Evolutionary conservation across 163 green algal genomes (phyloP).

Genomic region (Scenedesmus sp.): DNA sequence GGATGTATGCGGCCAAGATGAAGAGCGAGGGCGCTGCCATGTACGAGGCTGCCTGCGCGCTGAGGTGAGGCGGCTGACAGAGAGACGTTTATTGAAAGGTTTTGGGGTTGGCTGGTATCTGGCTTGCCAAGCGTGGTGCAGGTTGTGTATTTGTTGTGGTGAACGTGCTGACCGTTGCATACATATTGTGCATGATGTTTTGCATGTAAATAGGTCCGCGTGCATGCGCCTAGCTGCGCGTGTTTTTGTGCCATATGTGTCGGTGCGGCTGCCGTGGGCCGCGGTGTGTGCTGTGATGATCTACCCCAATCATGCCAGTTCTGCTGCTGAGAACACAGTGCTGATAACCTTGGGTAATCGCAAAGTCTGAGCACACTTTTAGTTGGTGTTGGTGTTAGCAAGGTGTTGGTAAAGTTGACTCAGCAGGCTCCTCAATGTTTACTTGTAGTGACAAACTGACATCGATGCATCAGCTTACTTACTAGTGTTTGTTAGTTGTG

Average conservation of each 20-base stretch:
- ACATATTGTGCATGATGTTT: no score
- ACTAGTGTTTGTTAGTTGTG: not conserved
- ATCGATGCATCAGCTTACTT: not conserved
- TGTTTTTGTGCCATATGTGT: no score
- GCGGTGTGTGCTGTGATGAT: conserved; percentile 58
- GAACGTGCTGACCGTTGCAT: no score
- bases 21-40: conserved; percentile 88
- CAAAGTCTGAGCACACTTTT: conserved; percentile 50
- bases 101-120: not conserved
- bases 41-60: conserved; percentile 84
- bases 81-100: not conserved
- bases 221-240: not conserved
- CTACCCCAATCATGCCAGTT: conserved; percentile 63
- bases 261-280: no score
- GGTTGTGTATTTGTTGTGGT: no score
- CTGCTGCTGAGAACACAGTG: conserved; percentile 61
- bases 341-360: conserved; percentile 53
- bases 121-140: no score
- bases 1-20: conserved; percentile 99
- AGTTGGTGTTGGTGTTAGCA: not conserved
- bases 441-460: not conserved
- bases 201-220: no score
- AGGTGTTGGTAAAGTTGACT: not conserved
- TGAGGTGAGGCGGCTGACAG: conserved; percentile 56
- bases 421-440: no score